Evolutionary conservation across 164 flowering plant genomes (phyloP).

Genomic region (Annona cherimola): DNA sequence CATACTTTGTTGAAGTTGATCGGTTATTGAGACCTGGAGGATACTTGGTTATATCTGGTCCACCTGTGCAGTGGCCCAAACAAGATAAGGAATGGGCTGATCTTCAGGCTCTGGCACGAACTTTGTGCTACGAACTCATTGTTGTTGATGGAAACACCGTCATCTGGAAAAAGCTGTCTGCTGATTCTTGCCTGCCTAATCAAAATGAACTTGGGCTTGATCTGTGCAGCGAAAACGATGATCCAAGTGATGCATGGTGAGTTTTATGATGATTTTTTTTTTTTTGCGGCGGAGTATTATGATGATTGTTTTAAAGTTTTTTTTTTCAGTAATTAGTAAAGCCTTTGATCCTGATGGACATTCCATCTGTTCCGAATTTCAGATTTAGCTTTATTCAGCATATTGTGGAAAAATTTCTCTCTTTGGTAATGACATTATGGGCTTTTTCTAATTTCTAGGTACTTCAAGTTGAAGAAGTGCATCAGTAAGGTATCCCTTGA

Average conservation of each 20-base stretch:
- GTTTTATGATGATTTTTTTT: neutral
- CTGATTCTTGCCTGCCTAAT: conserved; percentile 68
- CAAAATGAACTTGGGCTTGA: conserved; percentile 87
- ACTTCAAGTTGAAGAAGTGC: conserved; percentile 73
- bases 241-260: conserved; percentile 88
- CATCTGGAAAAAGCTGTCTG: conserved; percentile 87
- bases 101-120: conserved; percentile 85
- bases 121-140: conserved; percentile 85
- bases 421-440: neutral
- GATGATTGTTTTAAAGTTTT: neutral
- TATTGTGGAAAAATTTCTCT: neutral
- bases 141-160: conserved; percentile 94
- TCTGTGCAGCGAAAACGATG: conserved; percentile 67
- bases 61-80: conserved; percentile 95
- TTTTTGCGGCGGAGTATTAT: neutral
- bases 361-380: neutral
- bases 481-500: conserved; percentile 53
- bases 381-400: neutral
- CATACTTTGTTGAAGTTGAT: conserved; percentile 93
- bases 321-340: neutral
- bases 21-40: conserved; percentile 94
- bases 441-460: conserved; percentile 42
- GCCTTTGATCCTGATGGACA: neutral
- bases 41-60: conserved; percentile 89
- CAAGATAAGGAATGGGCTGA: conserved; percentile 99